Conservation (phyloP, 164 flowering plant species). For the Cinnamomum micranthum region DNA sequence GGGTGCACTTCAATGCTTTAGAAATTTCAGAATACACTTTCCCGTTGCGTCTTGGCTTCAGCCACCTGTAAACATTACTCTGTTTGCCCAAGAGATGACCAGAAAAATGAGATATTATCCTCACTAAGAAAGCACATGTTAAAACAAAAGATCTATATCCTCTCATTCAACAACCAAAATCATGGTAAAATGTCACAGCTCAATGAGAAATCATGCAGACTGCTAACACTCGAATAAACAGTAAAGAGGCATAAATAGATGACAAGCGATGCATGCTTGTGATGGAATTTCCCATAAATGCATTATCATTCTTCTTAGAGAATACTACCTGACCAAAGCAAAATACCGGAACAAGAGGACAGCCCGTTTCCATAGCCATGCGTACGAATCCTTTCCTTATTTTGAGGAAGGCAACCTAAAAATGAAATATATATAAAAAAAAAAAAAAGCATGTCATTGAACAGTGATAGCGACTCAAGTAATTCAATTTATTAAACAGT, state of each 20-base stretch:
- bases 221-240: neutral
- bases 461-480: neutral
- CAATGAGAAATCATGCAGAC: neutral
- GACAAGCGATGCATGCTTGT: neutral
- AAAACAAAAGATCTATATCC: neutral
- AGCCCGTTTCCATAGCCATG: constrained; percentile 74
- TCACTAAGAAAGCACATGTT: neutral
- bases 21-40: constrained; percentile 42
- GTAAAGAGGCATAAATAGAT: neutral
- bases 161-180: neutral
- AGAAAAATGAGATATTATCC: neutral
- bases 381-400: constrained; percentile 88
- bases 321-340: constrained; percentile 81
- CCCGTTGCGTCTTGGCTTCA: constrained; percentile 67
- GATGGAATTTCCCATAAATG: neutral
- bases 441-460: neutral
- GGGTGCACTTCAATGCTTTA: constrained; percentile 72
- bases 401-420: constrained; percentile 69
- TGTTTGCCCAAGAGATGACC: constrained; percentile 21
- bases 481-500: too few relatives aligned
- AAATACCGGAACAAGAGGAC: constrained; percentile 84
- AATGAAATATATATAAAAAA: neutral
- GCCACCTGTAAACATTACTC: constrained; percentile 78
- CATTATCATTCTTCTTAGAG: neutral
- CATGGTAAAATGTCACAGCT: neutral